Evolutionary conservation across 768 basidiomycete genomes (phyloP).

Genomic region (Mycena filopes): DNA sequence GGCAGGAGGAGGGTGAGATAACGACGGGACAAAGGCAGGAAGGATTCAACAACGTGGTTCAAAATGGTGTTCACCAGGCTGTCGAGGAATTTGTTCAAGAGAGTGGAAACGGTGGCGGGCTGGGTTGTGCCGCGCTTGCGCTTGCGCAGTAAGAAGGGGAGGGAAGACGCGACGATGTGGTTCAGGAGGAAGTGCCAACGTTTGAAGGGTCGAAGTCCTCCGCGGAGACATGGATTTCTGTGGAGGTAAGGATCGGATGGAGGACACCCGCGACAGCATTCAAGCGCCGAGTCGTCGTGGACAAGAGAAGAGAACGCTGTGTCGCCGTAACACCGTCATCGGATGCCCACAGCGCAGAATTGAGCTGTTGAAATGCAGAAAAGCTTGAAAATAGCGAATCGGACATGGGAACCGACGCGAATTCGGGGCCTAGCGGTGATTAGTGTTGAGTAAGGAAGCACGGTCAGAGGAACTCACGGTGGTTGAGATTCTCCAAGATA

Average conservation of each 20-base stretch:
- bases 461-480: constrained; percentile 17
- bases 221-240: constrained; percentile 28
- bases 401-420: constrained; percentile 20
- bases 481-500: constrained; percentile 34
- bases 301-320: constrained; percentile 39
- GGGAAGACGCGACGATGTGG: constrained; percentile 25
- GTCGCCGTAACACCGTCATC: constrained; percentile 23
- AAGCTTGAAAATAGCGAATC: constrained; percentile 40
- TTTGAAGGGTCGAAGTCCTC: constrained; percentile 24
- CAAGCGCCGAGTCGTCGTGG: constrained; percentile 43
- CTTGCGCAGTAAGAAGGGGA: constrained; percentile 31
- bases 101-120: constrained; percentile 18
- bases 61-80: constrained; percentile 28
- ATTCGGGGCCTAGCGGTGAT: constrained; percentile 12
- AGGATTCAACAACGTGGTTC: constrained; percentile 28
- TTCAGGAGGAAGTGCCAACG: constrained; percentile 12
- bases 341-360: constrained; percentile 34
- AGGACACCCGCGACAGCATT: constrained; percentile 41
- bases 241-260: constrained; percentile 41
- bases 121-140: constrained; percentile 10
- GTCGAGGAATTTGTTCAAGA: constrained; percentile 32
- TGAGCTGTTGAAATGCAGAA: constrained; percentile 44
- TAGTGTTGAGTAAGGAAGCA: neutral
- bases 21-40: constrained; percentile 22
- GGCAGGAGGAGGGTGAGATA: constrained; percentile 26